phyloP scores from a whole-genome alignment of 140 eudicot species.

The Bidens hawaiensis region DNA sequence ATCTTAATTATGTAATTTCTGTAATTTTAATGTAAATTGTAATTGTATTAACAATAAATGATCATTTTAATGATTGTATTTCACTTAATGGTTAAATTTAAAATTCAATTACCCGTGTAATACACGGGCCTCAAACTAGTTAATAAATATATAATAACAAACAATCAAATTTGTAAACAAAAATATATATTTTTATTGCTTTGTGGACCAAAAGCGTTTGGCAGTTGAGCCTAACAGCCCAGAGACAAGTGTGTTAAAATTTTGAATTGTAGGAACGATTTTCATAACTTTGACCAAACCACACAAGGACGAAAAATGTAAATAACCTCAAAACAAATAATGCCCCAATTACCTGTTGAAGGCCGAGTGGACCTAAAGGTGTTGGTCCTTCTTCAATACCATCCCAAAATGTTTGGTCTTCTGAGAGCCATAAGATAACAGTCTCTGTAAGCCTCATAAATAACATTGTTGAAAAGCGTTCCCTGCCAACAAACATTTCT shows the following conservation, averaged over 20 bases:
- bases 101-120: too few species aligned
- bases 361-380: slow-evolving; percentile 88
- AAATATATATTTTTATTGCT: neutral
- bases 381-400: slow-evolving; percentile 95
- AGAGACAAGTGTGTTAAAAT: too few species aligned
- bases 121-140: too few species aligned
- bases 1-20: too few species aligned
- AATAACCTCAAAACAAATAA: neutral
- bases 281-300: neutral
- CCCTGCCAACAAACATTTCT: slow-evolving; percentile 95
- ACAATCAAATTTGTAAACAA: neutral
- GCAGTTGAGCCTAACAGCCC: too few species aligned
- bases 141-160: too few species aligned
- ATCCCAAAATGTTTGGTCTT: slow-evolving; percentile 97
- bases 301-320: neutral
- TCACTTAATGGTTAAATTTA: too few species aligned
- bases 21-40: too few species aligned
- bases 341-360: slow-evolving; percentile 73
- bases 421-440: slow-evolving; percentile 90
- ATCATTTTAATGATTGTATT: too few species aligned
- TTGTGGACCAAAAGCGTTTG: neutral
- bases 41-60: too few species aligned
- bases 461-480: slow-evolving; percentile 87
- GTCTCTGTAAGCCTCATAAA: slow-evolving; percentile 98
- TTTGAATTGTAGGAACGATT: too few species aligned